A percentile compares a stretch with the other conserved stretches of the same genome.
phyloP scores from a whole-genome alignment of 768 basidiomycete genomes.

The Cystobasidium ongulense region DNA sequence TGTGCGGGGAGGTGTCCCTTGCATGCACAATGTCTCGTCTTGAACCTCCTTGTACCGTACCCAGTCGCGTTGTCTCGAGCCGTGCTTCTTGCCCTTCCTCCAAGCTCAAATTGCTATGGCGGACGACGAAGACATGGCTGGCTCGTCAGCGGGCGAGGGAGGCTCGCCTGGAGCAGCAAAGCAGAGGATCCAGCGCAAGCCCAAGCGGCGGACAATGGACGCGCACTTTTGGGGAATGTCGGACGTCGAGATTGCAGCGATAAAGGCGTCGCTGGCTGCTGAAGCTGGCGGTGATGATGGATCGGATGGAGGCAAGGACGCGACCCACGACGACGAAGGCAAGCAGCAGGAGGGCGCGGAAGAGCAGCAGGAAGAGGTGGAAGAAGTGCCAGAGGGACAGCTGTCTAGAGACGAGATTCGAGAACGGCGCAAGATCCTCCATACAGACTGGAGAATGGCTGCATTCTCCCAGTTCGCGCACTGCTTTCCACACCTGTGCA shows the following conservation, averaged over 20 bases:
- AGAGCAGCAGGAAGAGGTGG: neutral
- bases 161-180: neutral
- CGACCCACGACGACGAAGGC: neutral
- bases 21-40: too few relatives aligned
- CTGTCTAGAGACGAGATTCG: conserved; percentile 4
- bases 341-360: neutral
- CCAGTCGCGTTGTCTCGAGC: neutral
- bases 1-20: too few relatives aligned
- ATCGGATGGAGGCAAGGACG: neutral
- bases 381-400: conserved; percentile 3
- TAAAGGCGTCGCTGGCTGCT: conserved; percentile 10
- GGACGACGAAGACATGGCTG: neutral
- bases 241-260: conserved; percentile 1
- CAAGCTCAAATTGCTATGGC: neutral
- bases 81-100: neutral
- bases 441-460: conserved; percentile 23
- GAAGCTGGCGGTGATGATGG: neutral
- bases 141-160: neutral
- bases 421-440: neutral
- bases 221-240: conserved; percentile 18
- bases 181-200: conserved; percentile 11
- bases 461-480: conserved; percentile 26
- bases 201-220: conserved; percentile 6
- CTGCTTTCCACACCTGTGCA: conserved; percentile 14
- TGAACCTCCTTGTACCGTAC: too few relatives aligned